Base-by-base conservation (phyloP, 345 rosid genomes). In the Euphorbia pulcherrima region DNA sequence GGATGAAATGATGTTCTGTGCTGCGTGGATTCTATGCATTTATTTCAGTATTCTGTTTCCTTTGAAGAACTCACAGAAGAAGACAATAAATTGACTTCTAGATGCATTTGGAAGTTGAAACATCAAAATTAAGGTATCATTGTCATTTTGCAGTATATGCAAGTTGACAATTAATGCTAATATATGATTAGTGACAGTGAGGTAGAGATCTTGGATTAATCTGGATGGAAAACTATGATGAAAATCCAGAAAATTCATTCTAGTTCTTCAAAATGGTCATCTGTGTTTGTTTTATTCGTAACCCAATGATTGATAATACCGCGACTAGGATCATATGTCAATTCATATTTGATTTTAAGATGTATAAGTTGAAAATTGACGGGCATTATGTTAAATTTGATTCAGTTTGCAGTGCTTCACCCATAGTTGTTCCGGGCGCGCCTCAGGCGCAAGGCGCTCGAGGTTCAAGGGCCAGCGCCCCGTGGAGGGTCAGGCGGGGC, bases 171-270 rank as follows among this genome's bases (percentile, higher is more conserved):
- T 17, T 58, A 29, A 16, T 58, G 37, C 10, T 8, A 58, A 28
- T 14, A 58, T 58, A 24, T 11, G 17, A 10, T 60, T 1, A 33
- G 27, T 8, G 3, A 48, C 4, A 33, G 27, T 8, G 3, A 48
- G 21, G 47, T 41, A 60, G 64, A 35, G 47, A 35, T 35, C 37
- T 13, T n/a, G 24, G 6, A 60, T 6, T 35, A 35, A 60, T 37
- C 28, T 60, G 47, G 47, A 60, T 35, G 28, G 47, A 60, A 60
- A 60, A 37, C 44, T 53, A 26, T 26, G 29, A 60, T 37, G 27
- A 35, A 11, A 48, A 37, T 60, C 7, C 48, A 35, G 27, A 21
- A 20, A 35, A 35, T 12, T 18, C 13, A 57, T 28, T 18, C 44
- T 44, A 30, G 35, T 30, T 10, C 24, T 6, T 33, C 63, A 61